Evolutionary conservation across 2,329 filamentous ascomycete genomes (phyloP).

Genomic region (Aspergillus sp.): DNA sequence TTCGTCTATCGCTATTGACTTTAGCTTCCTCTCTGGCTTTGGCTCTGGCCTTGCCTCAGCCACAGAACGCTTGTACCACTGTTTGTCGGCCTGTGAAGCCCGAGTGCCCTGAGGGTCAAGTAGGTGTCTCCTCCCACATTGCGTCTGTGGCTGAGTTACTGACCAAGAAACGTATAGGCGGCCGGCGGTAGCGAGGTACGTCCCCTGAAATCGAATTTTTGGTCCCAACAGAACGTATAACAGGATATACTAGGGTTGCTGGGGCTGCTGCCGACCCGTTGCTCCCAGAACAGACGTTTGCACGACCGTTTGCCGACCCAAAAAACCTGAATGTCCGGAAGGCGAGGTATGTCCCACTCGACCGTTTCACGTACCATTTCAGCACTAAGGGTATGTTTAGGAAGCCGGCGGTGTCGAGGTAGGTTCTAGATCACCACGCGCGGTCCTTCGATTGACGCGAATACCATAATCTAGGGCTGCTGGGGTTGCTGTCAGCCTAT

Average conservation of each 20-base stretch:
- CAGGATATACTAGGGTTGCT: slow-evolving; percentile 1
- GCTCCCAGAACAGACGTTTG: background rate
- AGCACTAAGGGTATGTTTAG: background rate
- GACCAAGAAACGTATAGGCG: background rate
- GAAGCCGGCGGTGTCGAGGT: background rate
- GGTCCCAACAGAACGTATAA: background rate
- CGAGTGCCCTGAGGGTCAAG: slow-evolving; percentile 1
- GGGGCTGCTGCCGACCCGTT: slow-evolving; percentile 9
- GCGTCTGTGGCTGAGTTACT: background rate
- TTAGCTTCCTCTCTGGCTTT: background rate
- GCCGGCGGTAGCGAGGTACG: slow-evolving; percentile 12
- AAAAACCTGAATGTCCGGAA: slow-evolving; percentile 10
- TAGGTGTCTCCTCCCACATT: background rate
- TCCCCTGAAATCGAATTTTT: background rate
- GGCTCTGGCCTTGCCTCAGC: background rate
- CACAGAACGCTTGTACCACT: slow-evolving; percentile 1
- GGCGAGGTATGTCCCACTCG: slow-evolving; percentile 4
- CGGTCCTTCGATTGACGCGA: background rate
- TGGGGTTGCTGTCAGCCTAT: slow-evolving; percentile 10
- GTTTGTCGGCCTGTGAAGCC: slow-evolving; percentile 6
- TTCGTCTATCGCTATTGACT: background rate
- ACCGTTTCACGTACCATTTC: background rate
- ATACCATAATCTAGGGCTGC: slow-evolving; percentile 1
- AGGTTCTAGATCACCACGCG: background rate
- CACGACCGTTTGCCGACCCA: slow-evolving; percentile 1